A percentile compares a stretch with the other conserved stretches of the same genome.
Evolutionary conservation across 192 early-diverging fungal genomes (phyloP).

Genomic region (Coemansia biformis): DNA sequence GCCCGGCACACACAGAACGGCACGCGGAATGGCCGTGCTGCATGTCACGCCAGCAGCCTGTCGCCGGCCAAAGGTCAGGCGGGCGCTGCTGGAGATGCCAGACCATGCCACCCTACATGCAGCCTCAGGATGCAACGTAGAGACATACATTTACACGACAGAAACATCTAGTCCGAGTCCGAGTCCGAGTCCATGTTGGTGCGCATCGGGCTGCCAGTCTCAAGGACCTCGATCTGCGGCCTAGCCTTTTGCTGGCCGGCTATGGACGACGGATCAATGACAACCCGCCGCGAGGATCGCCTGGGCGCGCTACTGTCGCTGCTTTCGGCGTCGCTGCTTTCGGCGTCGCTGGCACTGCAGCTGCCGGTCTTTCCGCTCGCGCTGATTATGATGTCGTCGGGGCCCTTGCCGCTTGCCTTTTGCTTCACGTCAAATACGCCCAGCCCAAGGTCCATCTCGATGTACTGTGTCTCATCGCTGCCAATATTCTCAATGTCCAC

Average conservation of each 20-base stretch:
- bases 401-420: conserved; percentile 11
- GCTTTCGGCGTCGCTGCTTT: conserved; percentile 3
- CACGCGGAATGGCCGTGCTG: too few species aligned
- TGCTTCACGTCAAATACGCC: conserved; percentile 49
- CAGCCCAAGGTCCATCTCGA: conserved; percentile 47
- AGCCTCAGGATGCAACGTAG: too few species aligned
- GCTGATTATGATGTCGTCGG: conserved; percentile 19
- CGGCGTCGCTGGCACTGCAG: neutral
- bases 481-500: conserved; percentile 44
- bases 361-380: neutral
- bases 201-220: neutral
- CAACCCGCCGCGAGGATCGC: neutral
- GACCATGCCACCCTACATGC: too few species aligned
- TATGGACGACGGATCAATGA: conserved; percentile 17
- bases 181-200: conserved; percentile 4
- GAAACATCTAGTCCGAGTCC: conserved; percentile 3
- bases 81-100: too few species aligned
- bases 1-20: too few species aligned
- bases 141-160: too few species aligned
- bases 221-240: conserved; percentile 16
- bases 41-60: too few species aligned
- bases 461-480: conserved; percentile 31
- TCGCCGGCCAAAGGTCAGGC: too few species aligned
- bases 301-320: neutral
- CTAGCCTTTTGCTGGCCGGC: conserved; percentile 10